Percentiles rank a stretch among this genome's conserved stretches.
phyloP scores from a whole-genome alignment of 2,329 filamentous ascomycete species.

The Ophiostoma pallidulum region DNA sequence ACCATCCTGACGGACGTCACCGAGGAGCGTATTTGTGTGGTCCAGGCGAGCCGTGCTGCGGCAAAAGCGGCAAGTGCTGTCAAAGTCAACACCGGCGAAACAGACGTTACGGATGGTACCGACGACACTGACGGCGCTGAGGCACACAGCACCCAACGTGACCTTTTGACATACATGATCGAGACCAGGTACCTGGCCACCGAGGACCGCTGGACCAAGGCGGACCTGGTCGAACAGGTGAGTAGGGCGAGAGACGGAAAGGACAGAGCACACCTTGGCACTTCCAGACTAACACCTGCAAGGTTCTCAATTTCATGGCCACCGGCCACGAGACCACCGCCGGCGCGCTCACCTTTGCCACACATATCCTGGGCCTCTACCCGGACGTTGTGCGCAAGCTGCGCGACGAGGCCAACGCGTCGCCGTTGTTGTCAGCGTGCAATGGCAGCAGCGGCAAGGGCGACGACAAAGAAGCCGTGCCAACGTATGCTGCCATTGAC shows the following conservation, averaged over 20 bases:
- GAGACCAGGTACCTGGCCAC: slow-evolving; percentile 13
- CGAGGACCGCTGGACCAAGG: slow-evolving; percentile 1
- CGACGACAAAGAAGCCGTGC: neutral
- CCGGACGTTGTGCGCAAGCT: slow-evolving; percentile 26
- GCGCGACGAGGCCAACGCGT: slow-evolving; percentile 5
- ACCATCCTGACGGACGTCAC: slow-evolving; percentile 26
- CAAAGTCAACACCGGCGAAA: no score
- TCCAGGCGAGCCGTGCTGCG: neutral
- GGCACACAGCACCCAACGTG: no score
- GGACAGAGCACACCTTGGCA: neutral
- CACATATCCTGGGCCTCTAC: slow-evolving; percentile 24
- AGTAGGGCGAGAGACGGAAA: no score
- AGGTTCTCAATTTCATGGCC: slow-evolving; percentile 18
- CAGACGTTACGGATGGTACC: no score
- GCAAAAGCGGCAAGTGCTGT: neutral
- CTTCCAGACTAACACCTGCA: neutral
- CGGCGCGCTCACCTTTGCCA: slow-evolving; percentile 24
- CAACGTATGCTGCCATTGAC: slow-evolving; percentile 9
- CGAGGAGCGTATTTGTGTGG: neutral
- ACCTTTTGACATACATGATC: slow-evolving; percentile 23
- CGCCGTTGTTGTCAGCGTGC: neutral
- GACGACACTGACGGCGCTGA: no score
- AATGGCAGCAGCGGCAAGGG: no score
- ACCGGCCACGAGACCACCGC: slow-evolving; percentile 28
- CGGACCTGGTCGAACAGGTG: slow-evolving; percentile 18